These are phyloP conservation scores for Senna tora DNA, from an alignment of 306 rosid species.

Conservation along the genomic window DNA sequence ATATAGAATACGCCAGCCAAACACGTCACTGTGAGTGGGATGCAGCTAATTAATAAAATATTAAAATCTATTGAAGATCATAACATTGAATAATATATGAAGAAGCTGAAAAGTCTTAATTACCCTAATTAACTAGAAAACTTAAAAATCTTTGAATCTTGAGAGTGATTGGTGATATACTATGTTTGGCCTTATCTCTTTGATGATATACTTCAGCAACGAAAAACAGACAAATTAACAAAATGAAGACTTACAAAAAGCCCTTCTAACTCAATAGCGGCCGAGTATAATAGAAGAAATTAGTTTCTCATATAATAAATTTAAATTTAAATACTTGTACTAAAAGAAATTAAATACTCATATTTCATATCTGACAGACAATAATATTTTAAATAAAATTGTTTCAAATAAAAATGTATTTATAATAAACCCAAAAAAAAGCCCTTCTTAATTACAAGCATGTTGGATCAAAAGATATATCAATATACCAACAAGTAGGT, in stretches of 20 bases:
- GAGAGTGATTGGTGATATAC: background rate
- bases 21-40: background rate
- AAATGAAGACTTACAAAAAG: background rate
- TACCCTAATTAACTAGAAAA: background rate
- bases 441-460: too few species aligned
- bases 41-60: background rate
- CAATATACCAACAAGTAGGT: too few species aligned
- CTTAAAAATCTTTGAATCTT: background rate
- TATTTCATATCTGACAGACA: too few species aligned
- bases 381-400: too few species aligned
- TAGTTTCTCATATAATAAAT: too few species aligned
- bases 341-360: too few species aligned
- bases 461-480: too few species aligned
- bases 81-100: background rate
- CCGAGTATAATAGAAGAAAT: too few species aligned
- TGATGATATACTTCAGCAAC: background rate
- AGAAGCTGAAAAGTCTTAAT: background rate
- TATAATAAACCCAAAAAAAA: too few species aligned
- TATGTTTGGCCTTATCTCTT: background rate
- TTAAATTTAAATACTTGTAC: too few species aligned
- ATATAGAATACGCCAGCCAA: background rate
- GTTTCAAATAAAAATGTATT: too few species aligned
- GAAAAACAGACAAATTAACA: background rate
- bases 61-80: background rate
- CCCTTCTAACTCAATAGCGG: too few species aligned